Evolutionary conservation across 441 rosid genomes (phyloP).

Genomic region (Arabidopsis lyrata): DNA sequence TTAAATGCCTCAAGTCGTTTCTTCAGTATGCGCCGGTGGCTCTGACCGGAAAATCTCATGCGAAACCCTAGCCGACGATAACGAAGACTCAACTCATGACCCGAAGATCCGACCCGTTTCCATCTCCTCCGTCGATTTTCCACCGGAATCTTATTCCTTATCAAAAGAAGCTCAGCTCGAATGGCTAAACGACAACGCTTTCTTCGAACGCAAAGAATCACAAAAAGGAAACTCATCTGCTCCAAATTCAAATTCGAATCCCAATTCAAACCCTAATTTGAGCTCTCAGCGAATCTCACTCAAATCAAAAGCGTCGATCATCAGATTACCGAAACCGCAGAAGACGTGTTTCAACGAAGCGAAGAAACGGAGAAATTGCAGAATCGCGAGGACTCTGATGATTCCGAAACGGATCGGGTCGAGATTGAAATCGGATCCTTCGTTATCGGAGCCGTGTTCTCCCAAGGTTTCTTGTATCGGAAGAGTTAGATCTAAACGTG

Average conservation of each 20-base stretch:
- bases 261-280: constrained; percentile 38
- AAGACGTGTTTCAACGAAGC: constrained; percentile 65
- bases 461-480: constrained; percentile 99
- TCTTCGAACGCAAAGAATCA: constrained; percentile 81
- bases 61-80: constrained; percentile 57
- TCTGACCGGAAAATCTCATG: constrained; percentile 74
- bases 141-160: constrained; percentile 87
- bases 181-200: constrained; percentile 89
- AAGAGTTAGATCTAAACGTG: constrained; percentile 82
- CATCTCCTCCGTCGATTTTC: constrained; percentile 54
- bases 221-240: constrained; percentile 61
- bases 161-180: constrained; percentile 83
- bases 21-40: constrained; percentile 72
- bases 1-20: constrained; percentile 58
- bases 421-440: constrained; percentile 57
- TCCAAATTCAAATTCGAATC: constrained; percentile 49
- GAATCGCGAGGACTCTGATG: constrained; percentile 57
- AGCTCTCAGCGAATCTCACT: constrained; percentile 67
- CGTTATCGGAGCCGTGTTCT: constrained; percentile 76
- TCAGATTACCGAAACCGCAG: constrained; percentile 86
- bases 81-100: constrained; percentile 23
- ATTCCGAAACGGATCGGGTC: constrained; percentile 80
- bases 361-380: constrained; percentile 60
- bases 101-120: constrained; percentile 26
- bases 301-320: constrained; percentile 67